phyloP scores from a whole-genome alignment of 768 basidiomycete genomes.

The Strobilomyces dryophilus region DNA sequence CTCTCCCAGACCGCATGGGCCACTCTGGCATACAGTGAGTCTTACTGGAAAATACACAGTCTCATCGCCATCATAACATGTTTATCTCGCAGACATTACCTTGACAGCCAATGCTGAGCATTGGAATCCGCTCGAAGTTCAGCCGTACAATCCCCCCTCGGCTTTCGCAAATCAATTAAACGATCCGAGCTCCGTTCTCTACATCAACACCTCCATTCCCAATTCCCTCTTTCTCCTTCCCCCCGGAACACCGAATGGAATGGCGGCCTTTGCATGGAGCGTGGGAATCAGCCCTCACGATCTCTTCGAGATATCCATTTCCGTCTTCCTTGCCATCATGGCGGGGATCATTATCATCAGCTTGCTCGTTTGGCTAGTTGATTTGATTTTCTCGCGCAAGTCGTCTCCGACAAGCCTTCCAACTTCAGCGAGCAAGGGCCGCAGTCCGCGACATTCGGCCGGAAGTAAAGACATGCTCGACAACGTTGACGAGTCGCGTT shows the following conservation, averaged over 20 bases:
- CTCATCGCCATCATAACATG: conserved; percentile 7
- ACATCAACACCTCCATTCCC: conserved; percentile 59
- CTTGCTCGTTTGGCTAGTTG: conserved; percentile 66
- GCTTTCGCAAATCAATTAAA: conserved; percentile 69
- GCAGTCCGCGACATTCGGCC: conserved; percentile 40
- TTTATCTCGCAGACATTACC: conserved; percentile 58
- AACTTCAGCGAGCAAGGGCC: conserved; percentile 21
- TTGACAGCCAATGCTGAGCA: conserved; percentile 52
- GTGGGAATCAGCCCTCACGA: conserved; percentile 81
- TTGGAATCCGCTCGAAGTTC: conserved; percentile 63
- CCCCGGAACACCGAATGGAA: conserved; percentile 53
- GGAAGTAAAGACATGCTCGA: conserved; percentile 53
- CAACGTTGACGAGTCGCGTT: conserved; percentile 29
- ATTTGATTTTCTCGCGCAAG: conserved; percentile 42
- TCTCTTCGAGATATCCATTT: conserved; percentile 77
- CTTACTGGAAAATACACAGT: conserved; percentile 5
- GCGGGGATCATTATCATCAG: conserved; percentile 70
- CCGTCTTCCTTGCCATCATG: conserved; percentile 76
- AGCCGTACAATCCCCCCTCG: conserved; percentile 60
- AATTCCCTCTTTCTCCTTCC: conserved; percentile 77
- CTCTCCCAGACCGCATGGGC: conserved; percentile 89
- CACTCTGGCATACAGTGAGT: conserved; percentile 67
- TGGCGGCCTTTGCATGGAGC: conserved; percentile 79
- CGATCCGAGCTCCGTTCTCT: conserved; percentile 71
- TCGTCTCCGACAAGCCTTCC: conserved; percentile 17